These are phyloP conservation scores for Limnanthes douglasii DNA, from an alignment of 345 rosid genomes.

Conservation along the genomic window DNA sequence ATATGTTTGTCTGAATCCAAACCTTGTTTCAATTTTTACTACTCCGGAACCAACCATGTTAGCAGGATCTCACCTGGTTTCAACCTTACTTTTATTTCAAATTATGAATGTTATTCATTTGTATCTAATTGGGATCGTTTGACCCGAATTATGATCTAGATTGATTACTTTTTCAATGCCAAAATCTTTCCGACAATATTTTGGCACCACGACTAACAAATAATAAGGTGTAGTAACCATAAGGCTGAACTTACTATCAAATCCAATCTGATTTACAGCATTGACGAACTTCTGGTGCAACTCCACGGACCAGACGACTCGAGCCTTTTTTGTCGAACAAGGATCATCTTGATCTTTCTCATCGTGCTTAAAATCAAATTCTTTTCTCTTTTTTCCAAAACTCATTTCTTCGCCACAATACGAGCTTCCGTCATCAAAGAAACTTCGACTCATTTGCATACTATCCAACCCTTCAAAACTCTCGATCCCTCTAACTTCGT, in stretches of 20 bases:
- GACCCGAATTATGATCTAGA: no score
- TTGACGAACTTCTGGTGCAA: slow-evolving; percentile 95
- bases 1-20: no score
- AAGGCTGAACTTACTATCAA: slow-evolving; percentile 58
- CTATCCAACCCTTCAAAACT: slow-evolving; percentile 36
- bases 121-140: no score
- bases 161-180: no score
- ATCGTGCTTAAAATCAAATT: slow-evolving; percentile 41
- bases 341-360: slow-evolving; percentile 29
- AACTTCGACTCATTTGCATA: slow-evolving; percentile 32
- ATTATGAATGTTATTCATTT: no score
- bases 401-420: slow-evolving; percentile 46
- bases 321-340: slow-evolving; percentile 63
- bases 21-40: no score
- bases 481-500: slow-evolving; percentile 65
- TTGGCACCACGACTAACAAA: slow-evolving; percentile 6
- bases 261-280: slow-evolving; percentile 88
- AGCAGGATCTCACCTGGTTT: no score
- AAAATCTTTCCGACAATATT: no score
- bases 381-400: slow-evolving; percentile 48
- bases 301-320: slow-evolving; percentile 87
- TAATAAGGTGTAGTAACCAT: slow-evolving; percentile 5
- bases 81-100: no score
- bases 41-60: no score
- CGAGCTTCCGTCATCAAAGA: slow-evolving; percentile 36